These are phyloP conservation scores for Melastoma malabathricum DNA, from an alignment of 345 rosid genomes.

Conservation along the genomic window DNA sequence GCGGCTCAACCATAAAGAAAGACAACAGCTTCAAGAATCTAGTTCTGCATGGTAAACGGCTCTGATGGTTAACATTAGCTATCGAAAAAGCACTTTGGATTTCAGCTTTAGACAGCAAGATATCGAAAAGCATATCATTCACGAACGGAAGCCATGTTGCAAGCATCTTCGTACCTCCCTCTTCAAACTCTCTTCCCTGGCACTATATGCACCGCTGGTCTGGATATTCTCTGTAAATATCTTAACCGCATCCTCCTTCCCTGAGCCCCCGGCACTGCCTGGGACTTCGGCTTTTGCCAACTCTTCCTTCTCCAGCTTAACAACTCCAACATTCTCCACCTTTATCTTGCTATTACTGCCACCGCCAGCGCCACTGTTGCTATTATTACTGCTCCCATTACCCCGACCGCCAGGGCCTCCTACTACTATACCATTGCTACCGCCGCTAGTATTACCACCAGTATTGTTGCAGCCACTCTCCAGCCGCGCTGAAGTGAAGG, in stretches of 20 bases:
- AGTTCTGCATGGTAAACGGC: no score
- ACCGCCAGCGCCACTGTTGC: conserved; percentile 10
- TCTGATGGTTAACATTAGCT: no score
- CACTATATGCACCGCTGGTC: conserved; percentile 94
- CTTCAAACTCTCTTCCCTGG: conserved; percentile 85
- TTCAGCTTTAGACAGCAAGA: no score
- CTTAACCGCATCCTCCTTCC: conserved; percentile 75
- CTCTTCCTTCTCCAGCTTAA: conserved; percentile 6
- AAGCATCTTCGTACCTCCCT: conserved; percentile 42
- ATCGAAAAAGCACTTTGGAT: no score
- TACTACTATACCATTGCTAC: no score
- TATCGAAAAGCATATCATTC: no score
- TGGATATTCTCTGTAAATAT: conserved; percentile 83
- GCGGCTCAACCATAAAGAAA: no score
- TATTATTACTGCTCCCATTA: no score
- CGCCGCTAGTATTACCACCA: no score
- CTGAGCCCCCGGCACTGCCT: conserved; percentile 29
- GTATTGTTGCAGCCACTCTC: conserved; percentile 21
- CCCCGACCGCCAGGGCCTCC: no score
- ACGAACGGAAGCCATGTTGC: no score
- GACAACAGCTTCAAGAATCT: no score
- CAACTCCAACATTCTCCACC: conserved; percentile 29
- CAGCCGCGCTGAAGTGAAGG: conserved; percentile 78
- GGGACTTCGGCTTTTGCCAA: conserved; percentile 21
- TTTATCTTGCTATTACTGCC: conserved; percentile 49